These are phyloP conservation scores for Sclerospora graminicola DNA, from an alignment of 352 stramenopile species.

Conservation along the genomic window DNA sequence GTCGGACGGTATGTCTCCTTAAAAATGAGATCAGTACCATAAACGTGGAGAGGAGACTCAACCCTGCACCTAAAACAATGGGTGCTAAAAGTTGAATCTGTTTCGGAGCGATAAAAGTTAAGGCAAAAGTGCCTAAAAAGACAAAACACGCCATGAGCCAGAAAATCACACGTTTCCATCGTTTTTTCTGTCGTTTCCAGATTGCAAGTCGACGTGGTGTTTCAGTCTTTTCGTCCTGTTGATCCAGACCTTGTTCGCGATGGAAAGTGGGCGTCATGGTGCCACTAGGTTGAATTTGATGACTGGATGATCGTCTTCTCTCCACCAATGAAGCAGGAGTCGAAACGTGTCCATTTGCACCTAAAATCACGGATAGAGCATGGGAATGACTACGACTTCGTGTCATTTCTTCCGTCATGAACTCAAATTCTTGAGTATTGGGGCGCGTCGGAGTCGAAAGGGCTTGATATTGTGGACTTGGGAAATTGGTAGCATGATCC, in stretches of 20 bases:
- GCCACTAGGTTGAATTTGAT: slow-evolving; percentile 6
- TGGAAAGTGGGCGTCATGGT: slow-evolving; percentile 2
- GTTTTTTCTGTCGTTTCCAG: slow-evolving; percentile 17
- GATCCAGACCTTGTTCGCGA: slow-evolving; percentile 2
- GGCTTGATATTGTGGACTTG: slow-evolving; percentile 30
- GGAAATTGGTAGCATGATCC: neutral
- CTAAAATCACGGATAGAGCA: slow-evolving; percentile 31
- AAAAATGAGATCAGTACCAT: slow-evolving; percentile 46
- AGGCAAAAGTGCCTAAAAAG: slow-evolving; percentile 30
- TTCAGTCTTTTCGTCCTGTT: slow-evolving; percentile 18
- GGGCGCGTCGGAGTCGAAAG: slow-evolving; percentile 18
- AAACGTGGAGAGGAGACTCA: slow-evolving; percentile 43
- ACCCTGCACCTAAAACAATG: slow-evolving; percentile 30
- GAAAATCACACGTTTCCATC: slow-evolving; percentile 16
- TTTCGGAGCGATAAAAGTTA: slow-evolving; percentile 32
- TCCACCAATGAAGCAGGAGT: neutral
- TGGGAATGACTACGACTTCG: slow-evolving; percentile 34
- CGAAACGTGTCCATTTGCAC: slow-evolving; percentile 12
- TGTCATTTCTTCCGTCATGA: slow-evolving; percentile 1
- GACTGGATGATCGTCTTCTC: slow-evolving; percentile 14
- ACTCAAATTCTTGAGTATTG: slow-evolving; percentile 8
- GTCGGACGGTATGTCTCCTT: slow-evolving; percentile 19
- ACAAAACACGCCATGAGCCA: slow-evolving; percentile 21
- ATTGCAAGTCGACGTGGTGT: slow-evolving; percentile 18
- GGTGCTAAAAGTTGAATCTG: slow-evolving; percentile 31